These are phyloP conservation scores for Theileria equi DNA, from an alignment of 169 alveolate species.

Conservation along the genomic window DNA sequence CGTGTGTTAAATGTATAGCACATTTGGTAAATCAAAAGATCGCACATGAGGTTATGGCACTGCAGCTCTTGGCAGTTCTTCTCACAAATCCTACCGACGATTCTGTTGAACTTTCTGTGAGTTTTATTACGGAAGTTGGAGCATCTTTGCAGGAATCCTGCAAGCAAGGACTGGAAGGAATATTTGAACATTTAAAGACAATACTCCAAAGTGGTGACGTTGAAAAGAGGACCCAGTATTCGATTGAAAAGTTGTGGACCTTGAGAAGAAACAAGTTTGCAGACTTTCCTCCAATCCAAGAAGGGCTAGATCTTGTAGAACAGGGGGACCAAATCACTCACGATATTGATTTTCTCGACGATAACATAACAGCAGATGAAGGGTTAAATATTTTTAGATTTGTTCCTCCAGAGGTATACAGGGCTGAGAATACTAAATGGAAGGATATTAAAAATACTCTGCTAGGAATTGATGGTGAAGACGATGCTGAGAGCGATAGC, in stretches of 20 bases:
- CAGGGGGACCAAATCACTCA: conserved; percentile 96
- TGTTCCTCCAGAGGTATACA: conserved; percentile 87
- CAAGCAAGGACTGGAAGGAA: conserved; percentile 89
- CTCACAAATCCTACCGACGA: conserved; percentile 95
- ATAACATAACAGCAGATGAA: conserved; percentile 89
- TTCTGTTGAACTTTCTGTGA: conserved; percentile 93
- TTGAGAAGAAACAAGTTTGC: conserved; percentile 88
- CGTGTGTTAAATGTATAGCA: conserved; percentile 94
- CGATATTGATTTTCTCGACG: conserved; percentile 90
- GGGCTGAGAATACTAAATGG: conserved; percentile 90
- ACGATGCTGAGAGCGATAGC: conserved; percentile 43
- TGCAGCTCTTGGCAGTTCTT: conserved; percentile 89
- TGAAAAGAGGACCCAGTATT: conserved; percentile 92
- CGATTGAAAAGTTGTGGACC: conserved; percentile 93
- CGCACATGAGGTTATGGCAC: conserved; percentile 90
- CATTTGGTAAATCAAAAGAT: conserved; percentile 90
- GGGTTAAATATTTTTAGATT: conserved; percentile 87
- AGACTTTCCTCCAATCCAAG: conserved; percentile 81
- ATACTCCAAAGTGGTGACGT: conserved; percentile 94
- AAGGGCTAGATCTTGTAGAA: conserved; percentile 94
- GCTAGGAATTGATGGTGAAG: conserved; percentile 79
- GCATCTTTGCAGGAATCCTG: conserved; percentile 89
- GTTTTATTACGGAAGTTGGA: conserved; percentile 90
- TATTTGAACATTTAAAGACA: conserved; percentile 92
- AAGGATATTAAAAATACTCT: conserved; percentile 86